Conservation (phyloP, 768 basidiomycete genomes). For the Cystofilobasidium macerans region DNA sequence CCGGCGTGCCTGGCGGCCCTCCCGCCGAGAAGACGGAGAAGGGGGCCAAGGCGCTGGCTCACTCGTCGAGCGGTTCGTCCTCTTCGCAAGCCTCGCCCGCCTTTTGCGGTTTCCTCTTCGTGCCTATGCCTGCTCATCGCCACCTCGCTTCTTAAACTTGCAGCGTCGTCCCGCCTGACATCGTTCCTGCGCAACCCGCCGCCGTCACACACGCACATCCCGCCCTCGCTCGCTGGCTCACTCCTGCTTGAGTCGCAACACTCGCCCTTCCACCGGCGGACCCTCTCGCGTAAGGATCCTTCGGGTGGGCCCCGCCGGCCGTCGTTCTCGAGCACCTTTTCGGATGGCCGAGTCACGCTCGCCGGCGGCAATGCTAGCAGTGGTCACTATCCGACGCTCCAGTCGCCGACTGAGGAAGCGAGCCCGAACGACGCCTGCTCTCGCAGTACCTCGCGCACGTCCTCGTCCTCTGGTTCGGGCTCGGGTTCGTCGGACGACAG, state of each 20-base stretch:
- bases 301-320: background rate
- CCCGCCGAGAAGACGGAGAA: no score
- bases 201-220: background rate
- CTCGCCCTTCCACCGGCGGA: slow-evolving; percentile 4
- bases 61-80: no score
- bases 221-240: slow-evolving; percentile 1
- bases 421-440: no score
- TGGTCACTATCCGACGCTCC: no score
- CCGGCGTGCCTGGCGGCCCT: no score
- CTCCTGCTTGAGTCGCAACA: slow-evolving; percentile 2
- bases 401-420: no score
- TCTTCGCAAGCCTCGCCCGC: no score
- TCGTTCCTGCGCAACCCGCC: background rate
- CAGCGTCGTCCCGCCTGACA: background rate
- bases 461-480: background rate
- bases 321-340: background rate
- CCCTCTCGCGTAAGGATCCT: background rate
- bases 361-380: no score
- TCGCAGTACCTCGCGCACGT: background rate
- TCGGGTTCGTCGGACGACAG: background rate
- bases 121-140: no score
- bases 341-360: background rate
- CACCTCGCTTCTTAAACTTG: no score
- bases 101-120: no score
- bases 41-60: no score